Evolutionary conservation across 169 alveolate species (phyloP).

Genomic region (Eimeria falciformis): DNA sequence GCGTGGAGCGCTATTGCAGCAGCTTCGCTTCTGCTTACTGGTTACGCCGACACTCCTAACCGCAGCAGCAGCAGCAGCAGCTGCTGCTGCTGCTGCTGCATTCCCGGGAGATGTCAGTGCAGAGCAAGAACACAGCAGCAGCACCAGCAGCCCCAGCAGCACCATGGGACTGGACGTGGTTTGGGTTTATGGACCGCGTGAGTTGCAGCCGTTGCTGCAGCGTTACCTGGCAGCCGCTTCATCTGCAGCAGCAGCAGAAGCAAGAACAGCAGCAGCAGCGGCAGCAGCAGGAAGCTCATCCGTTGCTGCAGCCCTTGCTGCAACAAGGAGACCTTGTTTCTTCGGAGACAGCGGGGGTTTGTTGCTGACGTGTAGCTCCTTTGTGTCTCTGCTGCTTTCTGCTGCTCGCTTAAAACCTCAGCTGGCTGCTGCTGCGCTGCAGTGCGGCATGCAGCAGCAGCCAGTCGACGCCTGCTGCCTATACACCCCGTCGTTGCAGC

Average conservation of each 20-base stretch:
- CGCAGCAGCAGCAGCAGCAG: slow-evolving; percentile 30
- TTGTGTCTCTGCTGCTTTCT: slow-evolving; percentile 51
- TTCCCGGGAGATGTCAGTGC: neutral
- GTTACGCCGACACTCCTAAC: neutral
- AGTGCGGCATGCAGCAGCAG: slow-evolving; percentile 11
- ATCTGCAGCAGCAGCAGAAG: slow-evolving; percentile 31
- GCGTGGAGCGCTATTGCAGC: slow-evolving; percentile 11
- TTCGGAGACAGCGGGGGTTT: slow-evolving; percentile 23
- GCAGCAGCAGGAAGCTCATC: slow-evolving; percentile 28
- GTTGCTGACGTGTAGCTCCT: slow-evolving; percentile 38
- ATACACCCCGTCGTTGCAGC: slow-evolving; percentile 56
- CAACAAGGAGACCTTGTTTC: neutral
- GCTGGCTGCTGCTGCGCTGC: slow-evolving; percentile 2
- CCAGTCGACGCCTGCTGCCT: slow-evolving; percentile 47
- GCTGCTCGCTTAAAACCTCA: slow-evolving; percentile 30
- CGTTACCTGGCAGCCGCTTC: neutral
- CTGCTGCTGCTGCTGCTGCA: slow-evolving; percentile 54
- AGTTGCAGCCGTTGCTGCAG: neutral
- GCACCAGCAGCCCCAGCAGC: slow-evolving; percentile 3
- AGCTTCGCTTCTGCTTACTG: slow-evolving; percentile 20
- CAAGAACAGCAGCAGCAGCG: slow-evolving; percentile 41
- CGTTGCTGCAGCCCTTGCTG: slow-evolving; percentile 57
- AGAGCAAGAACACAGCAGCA: slow-evolving; percentile 34
- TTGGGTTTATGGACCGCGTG: slow-evolving; percentile 4
- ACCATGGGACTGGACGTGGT: neutral